Conservation (phyloP, 2,329 filamentous ascomycete genomes). For the Epichloe aotearoae region DNA sequence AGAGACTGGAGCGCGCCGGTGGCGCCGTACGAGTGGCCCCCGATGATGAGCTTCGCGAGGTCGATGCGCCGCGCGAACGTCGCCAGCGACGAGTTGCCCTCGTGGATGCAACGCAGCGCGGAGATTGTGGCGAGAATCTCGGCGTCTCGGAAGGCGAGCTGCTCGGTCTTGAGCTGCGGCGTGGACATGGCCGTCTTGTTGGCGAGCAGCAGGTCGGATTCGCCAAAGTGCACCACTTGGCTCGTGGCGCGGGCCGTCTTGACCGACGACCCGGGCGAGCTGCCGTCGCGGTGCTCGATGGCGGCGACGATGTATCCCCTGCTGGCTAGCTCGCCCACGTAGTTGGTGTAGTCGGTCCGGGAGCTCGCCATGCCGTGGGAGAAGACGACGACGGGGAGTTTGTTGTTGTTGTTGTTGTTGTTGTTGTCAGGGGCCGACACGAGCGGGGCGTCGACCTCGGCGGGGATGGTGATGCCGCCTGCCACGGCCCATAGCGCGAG, state of each 20-base stretch:
- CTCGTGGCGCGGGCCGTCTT: constrained; percentile 18
- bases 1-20: constrained; percentile 49
- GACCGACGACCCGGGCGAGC: constrained; percentile 31
- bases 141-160: constrained; percentile 36
- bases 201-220: constrained; percentile 19
- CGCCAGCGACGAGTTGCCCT: constrained; percentile 28
- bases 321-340: constrained; percentile 35
- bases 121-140: constrained; percentile 33
- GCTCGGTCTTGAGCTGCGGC: constrained; percentile 27
- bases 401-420: too few species aligned
- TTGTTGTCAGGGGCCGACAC: constrained; percentile 6
- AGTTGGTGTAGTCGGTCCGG: constrained; percentile 38
- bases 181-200: constrained; percentile 19
- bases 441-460: constrained; percentile 32
- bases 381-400: constrained; percentile 34
- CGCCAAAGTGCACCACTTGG: constrained; percentile 21
- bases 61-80: constrained; percentile 42
- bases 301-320: constrained; percentile 35
- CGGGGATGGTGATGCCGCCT: constrained; percentile 32
- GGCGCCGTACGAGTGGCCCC: constrained; percentile 53
- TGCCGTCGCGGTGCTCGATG: constrained; percentile 39
- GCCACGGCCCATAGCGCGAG: constrained; percentile 27
- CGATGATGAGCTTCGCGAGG: constrained; percentile 38
- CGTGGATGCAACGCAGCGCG: constrained; percentile 27
- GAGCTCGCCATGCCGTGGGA: constrained; percentile 39